Evolutionary conservation across 768 basidiomycete genomes (phyloP).

Genomic region (Fibroporia radiculosa): DNA sequence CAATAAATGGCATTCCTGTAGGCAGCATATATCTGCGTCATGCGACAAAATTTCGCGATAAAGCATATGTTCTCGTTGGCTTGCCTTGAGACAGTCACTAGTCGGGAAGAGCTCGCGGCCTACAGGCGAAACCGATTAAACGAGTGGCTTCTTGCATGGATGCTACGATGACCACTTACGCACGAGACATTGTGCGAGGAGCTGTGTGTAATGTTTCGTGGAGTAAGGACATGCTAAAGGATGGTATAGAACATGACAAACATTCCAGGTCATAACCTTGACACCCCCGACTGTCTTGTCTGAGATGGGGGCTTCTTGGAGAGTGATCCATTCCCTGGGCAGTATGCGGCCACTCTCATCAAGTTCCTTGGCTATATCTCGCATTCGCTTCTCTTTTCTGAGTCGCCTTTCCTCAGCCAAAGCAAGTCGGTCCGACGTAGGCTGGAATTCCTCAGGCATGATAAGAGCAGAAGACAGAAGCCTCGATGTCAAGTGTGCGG

Average conservation of each 20-base stretch:
- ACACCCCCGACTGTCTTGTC: conserved; percentile 15
- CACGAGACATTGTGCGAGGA: conserved; percentile 73
- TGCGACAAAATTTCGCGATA: conserved; percentile 66
- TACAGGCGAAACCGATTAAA: conserved; percentile 19
- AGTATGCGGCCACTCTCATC: conserved; percentile 21
- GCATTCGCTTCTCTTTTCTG: conserved; percentile 24
- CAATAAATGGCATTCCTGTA: conserved; percentile 53
- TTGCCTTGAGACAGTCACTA: conserved; percentile 77
- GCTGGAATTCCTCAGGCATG: conserved; percentile 18
- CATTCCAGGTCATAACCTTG: conserved; percentile 80
- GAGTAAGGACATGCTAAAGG: conserved; percentile 1
- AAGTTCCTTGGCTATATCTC: conserved; percentile 9
- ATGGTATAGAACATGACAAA: conserved; percentile 35
- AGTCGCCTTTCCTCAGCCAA: conserved; percentile 37
- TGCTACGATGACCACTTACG: conserved; percentile 40
- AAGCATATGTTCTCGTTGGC: conserved; percentile 68
- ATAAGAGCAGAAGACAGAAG: not conserved
- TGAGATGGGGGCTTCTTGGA: conserved; percentile 8
- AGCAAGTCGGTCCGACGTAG: conserved; percentile 50
- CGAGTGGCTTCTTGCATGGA: not conserved
- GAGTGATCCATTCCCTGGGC: conserved; percentile 30
- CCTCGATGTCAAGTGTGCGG: not conserved
- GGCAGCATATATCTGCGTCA: conserved; percentile 74
- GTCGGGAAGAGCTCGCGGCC: conserved; percentile 78
- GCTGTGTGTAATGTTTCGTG: conserved; percentile 29